Conservation (phyloP, 1,139 yeast genomes). For the Sporopachydermia cereana region DNA sequence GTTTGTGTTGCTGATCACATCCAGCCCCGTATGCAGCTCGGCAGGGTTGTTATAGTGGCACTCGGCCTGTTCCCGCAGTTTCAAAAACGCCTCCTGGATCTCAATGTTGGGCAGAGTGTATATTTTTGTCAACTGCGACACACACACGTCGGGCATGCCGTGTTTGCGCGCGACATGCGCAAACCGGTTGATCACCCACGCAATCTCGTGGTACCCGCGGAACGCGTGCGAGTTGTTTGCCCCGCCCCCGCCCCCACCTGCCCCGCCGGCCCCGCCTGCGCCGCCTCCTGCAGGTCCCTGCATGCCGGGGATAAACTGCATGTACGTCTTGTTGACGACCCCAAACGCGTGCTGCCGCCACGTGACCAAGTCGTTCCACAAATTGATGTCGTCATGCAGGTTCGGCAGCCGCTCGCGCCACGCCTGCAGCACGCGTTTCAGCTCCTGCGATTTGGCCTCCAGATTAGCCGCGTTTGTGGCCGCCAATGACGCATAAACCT, state of each 20-base stretch:
- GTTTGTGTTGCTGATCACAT: conserved; percentile 95
- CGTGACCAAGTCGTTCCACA: conserved; percentile 95
- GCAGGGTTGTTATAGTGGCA: conserved; percentile 87
- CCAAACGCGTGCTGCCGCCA: conserved; percentile 99
- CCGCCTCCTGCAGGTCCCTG: conserved; percentile 65
- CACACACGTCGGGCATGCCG: conserved; percentile 93
- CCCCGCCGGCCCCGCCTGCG: conserved; percentile 29
- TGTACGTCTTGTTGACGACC: conserved; percentile 87
- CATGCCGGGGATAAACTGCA: conserved; percentile 82
- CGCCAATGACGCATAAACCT: conserved; percentile 79
- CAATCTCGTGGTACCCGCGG: conserved; percentile 96
- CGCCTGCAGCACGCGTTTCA: conserved; percentile 87
- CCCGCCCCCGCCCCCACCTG: conserved; percentile 29
- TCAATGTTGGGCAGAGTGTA: conserved; percentile 95
- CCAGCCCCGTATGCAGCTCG: conserved; percentile 88
- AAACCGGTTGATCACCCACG: conserved; percentile 96
- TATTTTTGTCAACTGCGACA: conserved; percentile 82
- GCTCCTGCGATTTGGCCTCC: conserved; percentile 86
- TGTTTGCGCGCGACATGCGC: conserved; percentile 98
- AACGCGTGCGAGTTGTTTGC: conserved; percentile 88
- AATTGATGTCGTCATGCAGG: conserved; percentile 91
- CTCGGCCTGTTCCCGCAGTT: conserved; percentile 92
- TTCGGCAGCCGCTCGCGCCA: conserved; percentile 98
- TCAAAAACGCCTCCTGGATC: conserved; percentile 94
- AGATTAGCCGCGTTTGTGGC: conserved; percentile 87